These are phyloP conservation scores for Magnusiomyces paraingens DNA, from an alignment of 1,139 yeast species.

Conservation along the genomic window DNA sequence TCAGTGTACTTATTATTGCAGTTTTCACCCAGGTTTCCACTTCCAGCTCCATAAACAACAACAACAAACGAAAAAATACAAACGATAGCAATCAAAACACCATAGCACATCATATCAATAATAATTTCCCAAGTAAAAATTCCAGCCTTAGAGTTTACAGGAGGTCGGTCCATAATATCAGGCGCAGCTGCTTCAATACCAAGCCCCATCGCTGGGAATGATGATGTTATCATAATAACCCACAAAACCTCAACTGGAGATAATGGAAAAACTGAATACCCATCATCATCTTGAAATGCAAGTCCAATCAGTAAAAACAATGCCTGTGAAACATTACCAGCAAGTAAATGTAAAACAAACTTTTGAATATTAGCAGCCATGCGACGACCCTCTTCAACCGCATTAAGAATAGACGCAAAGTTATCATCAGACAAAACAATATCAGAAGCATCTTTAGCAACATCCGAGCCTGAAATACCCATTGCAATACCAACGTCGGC, in stretches of 20 bases:
- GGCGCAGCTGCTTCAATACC: conserved; percentile 65
- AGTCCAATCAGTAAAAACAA: conserved; percentile 59
- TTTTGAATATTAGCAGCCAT: conserved; percentile 78
- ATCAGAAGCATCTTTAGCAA: conserved; percentile 75
- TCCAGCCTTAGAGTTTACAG: conserved; percentile 48
- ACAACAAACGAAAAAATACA: conserved; percentile 65
- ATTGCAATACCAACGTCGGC: conserved; percentile 84
- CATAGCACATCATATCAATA: conserved; percentile 69
- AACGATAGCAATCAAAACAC: conserved; percentile 63
- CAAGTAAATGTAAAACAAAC: conserved; percentile 71
- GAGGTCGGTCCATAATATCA: conserved; percentile 61
- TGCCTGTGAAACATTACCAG: conserved; percentile 76
- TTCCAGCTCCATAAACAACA: conserved; percentile 56
- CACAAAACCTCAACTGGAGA: conserved; percentile 76
- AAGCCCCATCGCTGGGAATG: conserved; percentile 85
- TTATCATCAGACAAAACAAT: conserved; percentile 70
- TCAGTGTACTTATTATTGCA: conserved; percentile 51
- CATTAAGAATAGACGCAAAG: conserved; percentile 69
- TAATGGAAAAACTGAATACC: conserved; percentile 65
- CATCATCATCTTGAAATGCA: conserved; percentile 55
- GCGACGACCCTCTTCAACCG: conserved; percentile 76
- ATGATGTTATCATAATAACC: conserved; percentile 72
- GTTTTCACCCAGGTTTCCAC: conserved; percentile 57
- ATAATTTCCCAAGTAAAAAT: conserved; percentile 68
- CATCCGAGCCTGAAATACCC: conserved; percentile 79